phyloP scores from a whole-genome alignment of 176 grass and related monocot genomes.

The Tillandsia fasciculata region DNA sequence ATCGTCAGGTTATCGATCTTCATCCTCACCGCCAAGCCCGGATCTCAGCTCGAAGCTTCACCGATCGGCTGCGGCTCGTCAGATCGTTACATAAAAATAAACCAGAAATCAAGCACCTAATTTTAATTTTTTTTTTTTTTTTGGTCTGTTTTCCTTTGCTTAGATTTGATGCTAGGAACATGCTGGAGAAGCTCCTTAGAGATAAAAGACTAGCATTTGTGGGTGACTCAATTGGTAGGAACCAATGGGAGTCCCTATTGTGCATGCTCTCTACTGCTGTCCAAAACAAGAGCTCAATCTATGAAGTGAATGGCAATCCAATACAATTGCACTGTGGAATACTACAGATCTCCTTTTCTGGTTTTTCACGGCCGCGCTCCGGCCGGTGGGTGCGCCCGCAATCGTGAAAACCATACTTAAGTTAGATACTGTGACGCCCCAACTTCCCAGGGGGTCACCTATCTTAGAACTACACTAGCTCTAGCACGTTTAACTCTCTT shows the following conservation, averaged over 20 bases:
- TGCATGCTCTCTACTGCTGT: conserved; percentile 64
- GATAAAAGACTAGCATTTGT: conserved; percentile 67
- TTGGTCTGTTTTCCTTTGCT: neutral
- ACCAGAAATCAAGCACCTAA: neutral
- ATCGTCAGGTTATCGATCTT: too few species aligned
- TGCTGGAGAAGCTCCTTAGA: conserved; percentile 52
- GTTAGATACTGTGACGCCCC: too few species aligned
- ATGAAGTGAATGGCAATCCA: conserved; percentile 70
- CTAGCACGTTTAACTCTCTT: too few species aligned
- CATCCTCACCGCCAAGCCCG: too few species aligned
- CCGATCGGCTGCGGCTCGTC: too few species aligned
- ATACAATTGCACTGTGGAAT: conserved; percentile 64
- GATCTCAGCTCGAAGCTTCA: too few species aligned
- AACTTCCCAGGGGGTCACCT: too few species aligned
- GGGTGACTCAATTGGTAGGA: conserved; percentile 87
- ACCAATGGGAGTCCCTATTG: conserved; percentile 91
- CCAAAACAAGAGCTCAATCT: conserved; percentile 61
- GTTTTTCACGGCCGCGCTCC: conserved; percentile 28
- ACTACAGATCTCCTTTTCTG: conserved; percentile 51
- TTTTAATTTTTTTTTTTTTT: neutral
- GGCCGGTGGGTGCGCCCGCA: conserved; percentile 13
- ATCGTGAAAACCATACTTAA: conserved; percentile 16
- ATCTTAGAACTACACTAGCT: too few species aligned
- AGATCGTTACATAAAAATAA: too few species aligned
- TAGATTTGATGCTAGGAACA: conserved; percentile 60